Evolutionary conservation across 2,329 filamentous ascomycete species (phyloP).

Genomic region (Epichloe coenophiala): DNA sequence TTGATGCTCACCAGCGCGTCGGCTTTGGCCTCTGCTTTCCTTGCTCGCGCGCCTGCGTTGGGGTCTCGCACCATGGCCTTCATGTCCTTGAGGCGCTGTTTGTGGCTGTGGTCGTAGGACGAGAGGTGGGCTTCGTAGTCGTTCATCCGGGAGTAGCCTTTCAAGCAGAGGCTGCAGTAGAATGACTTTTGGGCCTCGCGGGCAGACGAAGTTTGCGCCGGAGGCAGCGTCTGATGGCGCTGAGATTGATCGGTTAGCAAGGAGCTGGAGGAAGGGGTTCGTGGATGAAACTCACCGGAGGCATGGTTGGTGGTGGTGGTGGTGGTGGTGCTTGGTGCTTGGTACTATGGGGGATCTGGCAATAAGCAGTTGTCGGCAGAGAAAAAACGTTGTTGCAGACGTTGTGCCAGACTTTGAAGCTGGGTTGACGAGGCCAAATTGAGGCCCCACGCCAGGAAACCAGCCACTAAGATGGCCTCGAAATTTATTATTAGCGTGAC

Average conservation of each 20-base stretch:
- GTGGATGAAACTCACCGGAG: constrained; percentile 31
- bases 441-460: background rate
- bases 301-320: constrained; percentile 26
- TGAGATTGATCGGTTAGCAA: constrained; percentile 11
- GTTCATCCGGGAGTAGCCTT: constrained; percentile 89
- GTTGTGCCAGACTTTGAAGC: too few species aligned
- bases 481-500: background rate
- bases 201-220: constrained; percentile 48
- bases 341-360: too few species aligned
- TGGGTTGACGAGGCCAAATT: too few species aligned
- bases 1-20: constrained; percentile 58
- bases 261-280: too few species aligned
- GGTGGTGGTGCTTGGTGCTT: background rate
- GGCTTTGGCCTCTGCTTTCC: constrained; percentile 58
- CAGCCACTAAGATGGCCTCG: background rate
- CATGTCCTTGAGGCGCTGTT: constrained; percentile 80
- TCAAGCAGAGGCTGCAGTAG: constrained; percentile 78
- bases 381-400: too few species aligned
- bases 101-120: constrained; percentile 92
- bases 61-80: constrained; percentile 69
- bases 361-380: too few species aligned
- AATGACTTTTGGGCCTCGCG: constrained; percentile 69
- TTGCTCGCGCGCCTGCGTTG: constrained; percentile 47
- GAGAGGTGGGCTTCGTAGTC: constrained; percentile 91
- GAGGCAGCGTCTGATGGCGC: constrained; percentile 44